Conservation (phyloP, 371 early-diverging fungal species). For the Apophysomyces ossiformis region DNA sequence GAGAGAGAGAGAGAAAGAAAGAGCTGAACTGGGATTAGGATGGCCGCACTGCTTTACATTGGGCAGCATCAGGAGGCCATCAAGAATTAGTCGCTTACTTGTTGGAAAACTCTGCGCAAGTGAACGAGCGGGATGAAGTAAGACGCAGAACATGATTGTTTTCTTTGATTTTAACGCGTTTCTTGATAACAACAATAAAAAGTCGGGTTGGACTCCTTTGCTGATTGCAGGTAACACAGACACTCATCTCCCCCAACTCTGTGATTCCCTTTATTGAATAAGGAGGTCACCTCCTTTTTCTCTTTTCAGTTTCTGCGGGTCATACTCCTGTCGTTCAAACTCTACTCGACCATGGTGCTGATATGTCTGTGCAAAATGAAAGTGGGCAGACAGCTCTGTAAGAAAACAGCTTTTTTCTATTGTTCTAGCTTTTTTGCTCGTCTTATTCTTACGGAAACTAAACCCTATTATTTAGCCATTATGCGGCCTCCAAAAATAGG, state of each 20-base stretch:
- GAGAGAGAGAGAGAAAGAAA: constrained; percentile 11
- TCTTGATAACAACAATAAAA: neutral
- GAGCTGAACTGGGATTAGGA: constrained; percentile 32
- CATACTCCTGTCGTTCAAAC: constrained; percentile 44
- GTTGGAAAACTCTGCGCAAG: constrained; percentile 58
- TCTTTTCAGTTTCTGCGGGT: constrained; percentile 56
- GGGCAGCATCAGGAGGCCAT: constrained; percentile 75
- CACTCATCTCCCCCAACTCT: neutral
- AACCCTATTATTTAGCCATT: constrained; percentile 39
- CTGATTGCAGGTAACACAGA: constrained; percentile 60
- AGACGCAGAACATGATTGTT: constrained; percentile 12
- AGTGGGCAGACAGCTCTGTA: constrained; percentile 62
- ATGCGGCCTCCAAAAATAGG: constrained; percentile 62
- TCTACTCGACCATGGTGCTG: constrained; percentile 52
- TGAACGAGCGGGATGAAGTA: constrained; percentile 63
- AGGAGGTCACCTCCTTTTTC: neutral
- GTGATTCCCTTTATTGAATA: neutral
- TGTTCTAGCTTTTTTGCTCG: constrained; percentile 4
- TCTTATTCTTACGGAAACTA: no score
- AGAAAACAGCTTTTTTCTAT: neutral
- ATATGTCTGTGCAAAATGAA: constrained; percentile 53
- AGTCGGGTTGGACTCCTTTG: constrained; percentile 66
- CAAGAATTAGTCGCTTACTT: constrained; percentile 67
- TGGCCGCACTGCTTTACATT: constrained; percentile 43
- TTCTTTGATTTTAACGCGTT: neutral